These are phyloP conservation scores for Mitragyna speciosa DNA, from an alignment of 257 asterid species.

Conservation along the genomic window DNA sequence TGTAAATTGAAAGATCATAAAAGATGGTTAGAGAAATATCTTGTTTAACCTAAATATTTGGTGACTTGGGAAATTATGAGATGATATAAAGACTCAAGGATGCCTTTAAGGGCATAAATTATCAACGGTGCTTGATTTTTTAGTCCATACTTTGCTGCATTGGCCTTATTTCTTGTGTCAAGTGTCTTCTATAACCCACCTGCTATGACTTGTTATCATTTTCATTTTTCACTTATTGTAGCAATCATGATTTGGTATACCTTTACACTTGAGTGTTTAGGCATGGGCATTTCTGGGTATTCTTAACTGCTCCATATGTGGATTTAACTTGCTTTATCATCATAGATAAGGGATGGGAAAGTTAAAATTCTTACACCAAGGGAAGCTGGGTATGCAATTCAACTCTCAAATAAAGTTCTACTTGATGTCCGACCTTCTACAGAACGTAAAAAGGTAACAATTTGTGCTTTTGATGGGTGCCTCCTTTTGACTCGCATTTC, in stretches of 20 bases:
- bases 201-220: background rate
- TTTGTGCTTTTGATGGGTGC: background rate
- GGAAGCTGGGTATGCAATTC: constrained; percentile 98
- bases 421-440: constrained; percentile 92
- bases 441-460: constrained; percentile 69
- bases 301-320: background rate
- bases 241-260: background rate
- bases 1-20: background rate
- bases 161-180: background rate
- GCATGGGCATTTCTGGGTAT: background rate
- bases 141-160: background rate
- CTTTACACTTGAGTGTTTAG: background rate
- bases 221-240: background rate
- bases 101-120: background rate
- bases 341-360: constrained; percentile 79
- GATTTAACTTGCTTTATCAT: constrained; percentile 16
- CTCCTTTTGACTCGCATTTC: background rate
- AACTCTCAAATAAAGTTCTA: constrained; percentile 70
- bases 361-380: constrained; percentile 84
- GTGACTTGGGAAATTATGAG: background rate
- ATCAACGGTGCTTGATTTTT: background rate
- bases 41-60: background rate
- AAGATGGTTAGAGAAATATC: background rate
- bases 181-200: background rate
- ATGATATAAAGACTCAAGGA: background rate